Evolutionary conservation across 1,284 basidiomycete species (phyloP).

Genomic region (Pseudomicrostroma phylloplanum): DNA sequence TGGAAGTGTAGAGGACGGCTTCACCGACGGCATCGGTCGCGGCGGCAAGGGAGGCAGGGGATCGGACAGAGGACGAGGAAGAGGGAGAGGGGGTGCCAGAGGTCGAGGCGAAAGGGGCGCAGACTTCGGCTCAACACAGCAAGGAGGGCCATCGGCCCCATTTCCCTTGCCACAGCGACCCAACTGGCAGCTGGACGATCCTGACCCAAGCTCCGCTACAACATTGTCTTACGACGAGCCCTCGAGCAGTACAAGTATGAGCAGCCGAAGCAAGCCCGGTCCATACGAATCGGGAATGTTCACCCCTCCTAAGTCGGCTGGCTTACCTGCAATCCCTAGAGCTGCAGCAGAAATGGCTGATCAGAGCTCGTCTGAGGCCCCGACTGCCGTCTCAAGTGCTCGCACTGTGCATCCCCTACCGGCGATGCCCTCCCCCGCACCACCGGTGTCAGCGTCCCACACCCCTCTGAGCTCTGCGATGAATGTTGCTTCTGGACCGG

Average conservation of each 20-base stretch:
- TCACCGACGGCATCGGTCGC: background rate
- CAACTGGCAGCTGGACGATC: slow-evolving; percentile 8
- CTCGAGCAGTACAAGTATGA: background rate
- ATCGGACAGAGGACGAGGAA: background rate
- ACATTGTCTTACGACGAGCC: background rate
- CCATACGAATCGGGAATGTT: background rate
- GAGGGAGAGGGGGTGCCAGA: background rate
- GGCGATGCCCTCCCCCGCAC: background rate
- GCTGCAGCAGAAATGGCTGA: too few species aligned
- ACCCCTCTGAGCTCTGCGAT: too few species aligned
- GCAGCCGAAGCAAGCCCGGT: background rate
- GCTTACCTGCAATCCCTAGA: background rate
- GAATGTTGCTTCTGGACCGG: background rate
- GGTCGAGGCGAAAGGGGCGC: background rate
- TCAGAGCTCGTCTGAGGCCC: too few species aligned
- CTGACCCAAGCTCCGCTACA: background rate
- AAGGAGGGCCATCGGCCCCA: background rate
- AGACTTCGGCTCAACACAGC: background rate
- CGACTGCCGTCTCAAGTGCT: too few species aligned
- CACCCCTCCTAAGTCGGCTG: background rate
- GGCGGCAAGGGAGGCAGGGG: background rate
- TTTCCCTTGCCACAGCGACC: background rate
- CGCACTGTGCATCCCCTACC: background rate
- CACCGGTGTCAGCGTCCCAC: too few species aligned
- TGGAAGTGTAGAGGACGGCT: background rate